Percentiles rank a stretch among this genome's conserved stretches.
phyloP scores from a whole-genome alignment of 352 stramenopile species.

The Globisporangium iwayamae region DNA sequence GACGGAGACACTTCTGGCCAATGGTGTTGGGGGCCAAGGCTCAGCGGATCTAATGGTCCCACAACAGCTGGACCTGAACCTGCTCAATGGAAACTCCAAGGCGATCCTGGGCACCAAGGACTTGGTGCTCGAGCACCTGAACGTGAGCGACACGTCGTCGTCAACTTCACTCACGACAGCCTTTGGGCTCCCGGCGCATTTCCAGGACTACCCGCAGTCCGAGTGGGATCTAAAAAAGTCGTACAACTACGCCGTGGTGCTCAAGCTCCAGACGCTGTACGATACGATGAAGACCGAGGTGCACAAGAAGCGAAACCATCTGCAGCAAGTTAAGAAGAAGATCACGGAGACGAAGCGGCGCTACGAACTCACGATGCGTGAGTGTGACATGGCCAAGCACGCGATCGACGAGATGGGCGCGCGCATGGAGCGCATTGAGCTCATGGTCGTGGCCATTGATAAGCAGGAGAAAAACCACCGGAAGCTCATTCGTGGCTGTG shows the following conservation, averaged over 20 bases:
- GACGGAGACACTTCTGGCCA: not conserved
- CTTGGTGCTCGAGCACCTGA: constrained; percentile 16
- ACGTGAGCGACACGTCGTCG: constrained; percentile 19
- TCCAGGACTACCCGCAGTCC: constrained; percentile 75
- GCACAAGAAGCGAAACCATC: constrained; percentile 54
- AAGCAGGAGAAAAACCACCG: constrained; percentile 68
- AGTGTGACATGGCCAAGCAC: constrained; percentile 75
- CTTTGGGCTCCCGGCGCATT: constrained; percentile 64
- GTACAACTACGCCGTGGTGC: constrained; percentile 73
- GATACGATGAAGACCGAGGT: constrained; percentile 61
- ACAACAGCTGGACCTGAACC: constrained; percentile 2
- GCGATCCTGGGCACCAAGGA: constrained; percentile 19
- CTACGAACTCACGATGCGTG: constrained; percentile 65
- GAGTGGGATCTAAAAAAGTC: constrained; percentile 77
- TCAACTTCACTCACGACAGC: constrained; percentile 32
- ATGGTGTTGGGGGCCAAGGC: not conserved
- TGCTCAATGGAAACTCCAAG: not conserved
- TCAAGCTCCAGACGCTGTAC: constrained; percentile 74
- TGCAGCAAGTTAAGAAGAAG: constrained; percentile 56
- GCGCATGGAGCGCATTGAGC: constrained; percentile 65
- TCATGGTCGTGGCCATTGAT: constrained; percentile 57
- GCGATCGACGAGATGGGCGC: constrained; percentile 71
- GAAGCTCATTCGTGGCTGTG: constrained; percentile 62
- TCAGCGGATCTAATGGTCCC: not conserved
- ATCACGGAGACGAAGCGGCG: constrained; percentile 56